Evolutionary conservation across 164 flowering plant species (phyloP).

Genomic region (Magnolia sinica): DNA sequence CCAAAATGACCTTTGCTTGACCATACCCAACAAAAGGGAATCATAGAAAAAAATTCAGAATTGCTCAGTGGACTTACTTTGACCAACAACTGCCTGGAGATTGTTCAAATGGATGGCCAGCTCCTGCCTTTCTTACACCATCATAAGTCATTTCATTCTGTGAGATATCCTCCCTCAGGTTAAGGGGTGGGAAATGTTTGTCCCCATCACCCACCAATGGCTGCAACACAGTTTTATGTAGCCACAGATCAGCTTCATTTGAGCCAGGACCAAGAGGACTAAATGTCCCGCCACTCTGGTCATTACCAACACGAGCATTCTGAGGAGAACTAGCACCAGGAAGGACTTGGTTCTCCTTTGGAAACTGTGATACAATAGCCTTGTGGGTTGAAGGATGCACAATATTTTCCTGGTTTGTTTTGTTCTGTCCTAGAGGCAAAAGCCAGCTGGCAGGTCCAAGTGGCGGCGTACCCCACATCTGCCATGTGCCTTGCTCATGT

Average conservation of each 20-base stretch:
- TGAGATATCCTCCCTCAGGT: constrained; percentile 33
- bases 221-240: constrained; percentile 42
- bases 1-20: not conserved
- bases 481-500: constrained; percentile 50
- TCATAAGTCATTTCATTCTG: constrained; percentile 45
- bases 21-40: not conserved
- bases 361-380: constrained; percentile 50
- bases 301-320: constrained; percentile 38
- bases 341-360: constrained; percentile 45
- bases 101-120: constrained; percentile 36
- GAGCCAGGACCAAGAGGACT: constrained; percentile 29
- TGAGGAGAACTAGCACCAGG: constrained; percentile 40
- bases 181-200: constrained; percentile 31
- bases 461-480: constrained; percentile 84
- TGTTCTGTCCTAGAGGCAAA: constrained; percentile 44
- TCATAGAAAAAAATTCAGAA: not conserved
- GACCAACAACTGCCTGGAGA: constrained; percentile 58
- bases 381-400: constrained; percentile 39
- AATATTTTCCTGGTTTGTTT: constrained; percentile 43
- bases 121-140: constrained; percentile 41
- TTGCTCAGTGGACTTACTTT: constrained; percentile 47
- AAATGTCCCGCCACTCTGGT: constrained; percentile 43
- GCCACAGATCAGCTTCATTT: constrained; percentile 56
- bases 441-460: constrained; percentile 70
- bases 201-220: constrained; percentile 39